Evolutionary conservation across 2,329 filamentous ascomycete species (phyloP).

Genomic region (Fusarium denticulatum): DNA sequence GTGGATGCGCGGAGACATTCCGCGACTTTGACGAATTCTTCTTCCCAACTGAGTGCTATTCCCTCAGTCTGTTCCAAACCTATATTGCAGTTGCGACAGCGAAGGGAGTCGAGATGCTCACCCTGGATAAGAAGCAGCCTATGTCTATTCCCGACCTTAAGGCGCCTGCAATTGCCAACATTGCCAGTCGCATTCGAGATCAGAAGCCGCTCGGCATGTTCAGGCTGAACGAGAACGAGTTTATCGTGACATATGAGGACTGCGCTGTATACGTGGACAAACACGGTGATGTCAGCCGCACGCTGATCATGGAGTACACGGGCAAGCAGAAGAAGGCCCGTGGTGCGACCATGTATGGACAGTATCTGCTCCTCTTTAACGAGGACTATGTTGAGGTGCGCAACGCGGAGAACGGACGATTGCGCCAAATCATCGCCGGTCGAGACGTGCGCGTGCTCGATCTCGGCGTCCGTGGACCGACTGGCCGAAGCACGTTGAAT

Average conservation of each 20-base stretch:
- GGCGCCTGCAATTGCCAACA: conserved; percentile 81
- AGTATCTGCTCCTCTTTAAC: conserved; percentile 93
- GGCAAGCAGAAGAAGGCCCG: conserved; percentile 83
- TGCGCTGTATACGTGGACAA: conserved; percentile 99
- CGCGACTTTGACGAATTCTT: conserved; percentile 99
- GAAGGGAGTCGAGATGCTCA: conserved; percentile 94
- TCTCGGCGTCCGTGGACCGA: conserved; percentile 76
- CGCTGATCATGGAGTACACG: conserved; percentile 99
- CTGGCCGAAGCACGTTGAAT: conserved; percentile 57
- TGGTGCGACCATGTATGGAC: conserved; percentile 87
- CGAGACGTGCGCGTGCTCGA: conserved; percentile 91
- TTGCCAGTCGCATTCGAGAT: conserved; percentile 82
- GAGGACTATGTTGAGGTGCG: conserved; percentile 96
- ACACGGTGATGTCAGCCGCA: conserved; percentile 92
- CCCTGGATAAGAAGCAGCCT: conserved; percentile 94
- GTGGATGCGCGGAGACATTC: conserved; percentile 91
- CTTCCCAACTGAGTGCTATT: conserved; percentile 93
- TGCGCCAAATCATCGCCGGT: conserved; percentile 94
- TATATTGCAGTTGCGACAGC: conserved; percentile 91
- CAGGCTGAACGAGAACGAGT: conserved; percentile 89
- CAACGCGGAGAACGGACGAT: conserved; percentile 92
- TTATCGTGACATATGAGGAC: conserved; percentile 92
- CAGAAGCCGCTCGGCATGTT: conserved; percentile 96
- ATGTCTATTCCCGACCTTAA: conserved; percentile 92
- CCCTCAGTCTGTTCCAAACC: conserved; percentile 94